These are phyloP conservation scores for Globisporangium acanthophoron DNA, from an alignment of 352 stramenopile species.

Conservation along the genomic window DNA sequence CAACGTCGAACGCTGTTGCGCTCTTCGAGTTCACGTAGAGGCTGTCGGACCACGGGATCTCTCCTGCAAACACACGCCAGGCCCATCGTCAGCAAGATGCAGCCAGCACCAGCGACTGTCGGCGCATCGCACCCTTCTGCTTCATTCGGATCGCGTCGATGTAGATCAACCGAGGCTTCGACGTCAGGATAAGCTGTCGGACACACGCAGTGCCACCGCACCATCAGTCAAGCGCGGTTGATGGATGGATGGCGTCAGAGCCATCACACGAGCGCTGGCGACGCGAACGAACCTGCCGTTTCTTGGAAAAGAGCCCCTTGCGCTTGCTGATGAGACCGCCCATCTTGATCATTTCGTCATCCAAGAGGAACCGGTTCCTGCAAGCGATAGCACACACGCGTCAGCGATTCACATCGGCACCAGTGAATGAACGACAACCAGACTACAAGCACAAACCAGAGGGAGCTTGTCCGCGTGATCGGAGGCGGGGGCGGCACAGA, in stretches of 20 bases:
- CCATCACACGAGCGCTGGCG: background rate
- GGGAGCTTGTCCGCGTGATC: conserved; percentile 63
- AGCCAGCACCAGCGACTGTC: background rate
- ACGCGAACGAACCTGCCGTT: conserved; percentile 41
- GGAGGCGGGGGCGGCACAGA: conserved; percentile 47
- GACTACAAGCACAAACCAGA: conserved; percentile 35
- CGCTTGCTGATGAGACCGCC: conserved; percentile 82
- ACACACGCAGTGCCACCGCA: background rate
- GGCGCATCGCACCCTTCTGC: conserved; percentile 52
- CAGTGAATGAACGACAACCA: background rate
- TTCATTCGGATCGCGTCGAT: conserved; percentile 89
- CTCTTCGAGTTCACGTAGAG: conserved; percentile 86
- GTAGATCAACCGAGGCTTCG: conserved; percentile 85
- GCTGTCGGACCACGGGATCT: conserved; percentile 83
- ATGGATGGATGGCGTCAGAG: background rate
- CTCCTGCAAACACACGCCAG: conserved; percentile 19
- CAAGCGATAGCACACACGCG: background rate
- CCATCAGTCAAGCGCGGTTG: background rate
- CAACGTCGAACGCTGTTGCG: conserved; percentile 78
- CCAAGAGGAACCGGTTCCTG: conserved; percentile 79
- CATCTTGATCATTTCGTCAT: conserved; percentile 87
- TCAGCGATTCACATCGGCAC: background rate
- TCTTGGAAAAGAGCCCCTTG: conserved; percentile 88
- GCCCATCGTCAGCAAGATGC: no score
- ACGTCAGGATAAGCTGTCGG: conserved; percentile 72